Evolutionary conservation across 768 basidiomycete genomes (phyloP), one percentile per base, ranked within the genome.

Genomic region (Leccinum barrowsii): DNA sequence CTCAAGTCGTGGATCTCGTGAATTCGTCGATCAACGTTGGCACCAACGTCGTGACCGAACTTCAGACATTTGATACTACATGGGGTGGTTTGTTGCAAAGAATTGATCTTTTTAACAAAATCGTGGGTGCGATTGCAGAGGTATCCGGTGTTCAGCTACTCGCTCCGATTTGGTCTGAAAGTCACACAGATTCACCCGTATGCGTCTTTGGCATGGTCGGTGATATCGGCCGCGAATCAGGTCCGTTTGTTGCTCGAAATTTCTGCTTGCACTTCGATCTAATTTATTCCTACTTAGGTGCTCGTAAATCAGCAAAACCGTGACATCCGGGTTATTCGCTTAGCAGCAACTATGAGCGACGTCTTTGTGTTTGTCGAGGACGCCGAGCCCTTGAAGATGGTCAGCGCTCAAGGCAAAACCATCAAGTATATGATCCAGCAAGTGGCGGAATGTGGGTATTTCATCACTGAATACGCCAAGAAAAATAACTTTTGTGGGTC

Each of bases 381-480:
- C 19, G 56, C 60, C 1, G 58, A 50, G 1, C 12, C 58, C 5
- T 52, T 65, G 58, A 65, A 49, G 47, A 37, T 17, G 2, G 37
- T 59, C n/a, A 28, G 58, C 22, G 58, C 56, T 5, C 65, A 67
- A 17, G 34, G 5, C 26, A 35, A 55, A 17, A 28, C 47, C 3
- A 47, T 65, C 32, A 62, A 17, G 42, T 35, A 51, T 50, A 24
- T 67, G n/a, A 52, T 67, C 26, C 66, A 56, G 11, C 66, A 67
- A 15, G 58, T 67, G 42, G 65, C 65, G 24, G 65, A 67, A 50
- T 67, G 65, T 37, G 65, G 65, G 6, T 67, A 67, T 30, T 66
- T 66, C 54, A 65, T 66, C 17, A n/a, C 60, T 2, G 65, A 67
- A 47, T 67, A 68, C 7, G 52, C 60, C 30, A 68, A 59, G 19